These are phyloP conservation scores for Colletotrichum magnum DNA, from an alignment of 2,329 filamentous ascomycete genomes.

Conservation along the genomic window DNA sequence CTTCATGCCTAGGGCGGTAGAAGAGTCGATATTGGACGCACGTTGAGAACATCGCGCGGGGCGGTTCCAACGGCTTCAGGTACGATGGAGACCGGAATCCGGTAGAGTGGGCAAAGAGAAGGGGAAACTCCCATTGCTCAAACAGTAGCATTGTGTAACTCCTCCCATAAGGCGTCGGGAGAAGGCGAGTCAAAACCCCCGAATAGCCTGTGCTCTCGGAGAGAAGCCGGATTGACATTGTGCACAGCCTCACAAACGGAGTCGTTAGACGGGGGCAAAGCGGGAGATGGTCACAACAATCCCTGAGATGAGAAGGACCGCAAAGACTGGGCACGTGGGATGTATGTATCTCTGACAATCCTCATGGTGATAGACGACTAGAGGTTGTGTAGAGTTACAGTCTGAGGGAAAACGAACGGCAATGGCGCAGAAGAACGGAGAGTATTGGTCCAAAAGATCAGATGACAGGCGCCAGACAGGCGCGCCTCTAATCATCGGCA, in stretches of 20 bases:
- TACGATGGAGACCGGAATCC: constrained; percentile 18
- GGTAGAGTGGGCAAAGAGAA: not conserved
- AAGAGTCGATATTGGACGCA: not conserved
- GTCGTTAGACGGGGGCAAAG: not conserved
- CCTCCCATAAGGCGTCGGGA: constrained; percentile 15
- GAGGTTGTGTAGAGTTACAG: not conserved
- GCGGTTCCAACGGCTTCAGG: constrained; percentile 9
- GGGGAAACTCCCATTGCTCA: not conserved
- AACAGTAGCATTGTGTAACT: not conserved
- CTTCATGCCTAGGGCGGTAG: not conserved
- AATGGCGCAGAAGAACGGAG: not conserved
- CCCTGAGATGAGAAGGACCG: constrained; percentile 9
- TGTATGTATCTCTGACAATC: not conserved
- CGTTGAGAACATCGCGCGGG: constrained; percentile 1
- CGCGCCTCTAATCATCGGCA: not conserved
- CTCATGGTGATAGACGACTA: not conserved
- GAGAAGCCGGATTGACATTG: constrained; percentile 29
- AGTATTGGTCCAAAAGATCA: constrained; percentile 2
- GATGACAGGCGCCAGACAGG: constrained; percentile 20
- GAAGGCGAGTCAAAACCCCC: constrained; percentile 4
- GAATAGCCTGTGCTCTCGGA: constrained; percentile 17
- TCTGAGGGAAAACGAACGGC: not conserved
- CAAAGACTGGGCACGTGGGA: constrained; percentile 28
- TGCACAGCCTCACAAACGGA: constrained; percentile 29
- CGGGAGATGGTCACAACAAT: constrained; percentile 11